These are phyloP conservation scores for Emericellopsis terricola DNA, from an alignment of 495 filamentous ascomycete species.

Conservation along the genomic window DNA sequence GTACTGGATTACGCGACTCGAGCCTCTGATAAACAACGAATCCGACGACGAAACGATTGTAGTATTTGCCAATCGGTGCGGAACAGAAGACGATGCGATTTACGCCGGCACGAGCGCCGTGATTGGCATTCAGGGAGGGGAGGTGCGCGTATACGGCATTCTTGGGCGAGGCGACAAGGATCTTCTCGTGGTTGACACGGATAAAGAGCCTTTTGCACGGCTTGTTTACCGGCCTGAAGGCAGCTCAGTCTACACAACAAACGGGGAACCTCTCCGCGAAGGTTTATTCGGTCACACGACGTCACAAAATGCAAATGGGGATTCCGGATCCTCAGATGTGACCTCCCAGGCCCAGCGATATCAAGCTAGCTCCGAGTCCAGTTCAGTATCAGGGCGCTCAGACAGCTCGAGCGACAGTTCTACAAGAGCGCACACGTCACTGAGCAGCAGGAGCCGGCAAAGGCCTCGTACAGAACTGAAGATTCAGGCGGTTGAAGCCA, in stretches of 20 bases:
- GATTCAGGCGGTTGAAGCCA: no score
- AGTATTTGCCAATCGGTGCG: slow-evolving; percentile 69
- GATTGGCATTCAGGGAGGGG: slow-evolving; percentile 49
- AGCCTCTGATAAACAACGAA: slow-evolving; percentile 45
- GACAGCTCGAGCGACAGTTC: no score
- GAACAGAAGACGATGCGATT: slow-evolving; percentile 42
- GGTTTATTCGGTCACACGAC: neutral
- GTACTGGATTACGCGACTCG: slow-evolving; percentile 79
- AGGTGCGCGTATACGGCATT: slow-evolving; percentile 48
- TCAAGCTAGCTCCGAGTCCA: no score
- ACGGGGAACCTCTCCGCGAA: neutral
- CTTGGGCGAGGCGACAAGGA: slow-evolving; percentile 48
- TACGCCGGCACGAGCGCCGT: slow-evolving; percentile 84
- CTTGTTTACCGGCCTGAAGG: slow-evolving; percentile 1
- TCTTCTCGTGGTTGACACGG: slow-evolving; percentile 44
- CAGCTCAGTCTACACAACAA: neutral
- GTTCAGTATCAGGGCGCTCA: no score
- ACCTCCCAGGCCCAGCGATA: no score
- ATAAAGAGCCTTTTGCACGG: slow-evolving; percentile 5
- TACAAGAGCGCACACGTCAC: no score
- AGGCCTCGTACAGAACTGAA: no score
- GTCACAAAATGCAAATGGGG: neutral
- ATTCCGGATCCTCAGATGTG: neutral
- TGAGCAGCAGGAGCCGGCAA: no score
- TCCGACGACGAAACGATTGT: slow-evolving; percentile 48